Conservation (phyloP, 495 filamentous ascomycete species). For the Penicillium cosmopolitanum region DNA sequence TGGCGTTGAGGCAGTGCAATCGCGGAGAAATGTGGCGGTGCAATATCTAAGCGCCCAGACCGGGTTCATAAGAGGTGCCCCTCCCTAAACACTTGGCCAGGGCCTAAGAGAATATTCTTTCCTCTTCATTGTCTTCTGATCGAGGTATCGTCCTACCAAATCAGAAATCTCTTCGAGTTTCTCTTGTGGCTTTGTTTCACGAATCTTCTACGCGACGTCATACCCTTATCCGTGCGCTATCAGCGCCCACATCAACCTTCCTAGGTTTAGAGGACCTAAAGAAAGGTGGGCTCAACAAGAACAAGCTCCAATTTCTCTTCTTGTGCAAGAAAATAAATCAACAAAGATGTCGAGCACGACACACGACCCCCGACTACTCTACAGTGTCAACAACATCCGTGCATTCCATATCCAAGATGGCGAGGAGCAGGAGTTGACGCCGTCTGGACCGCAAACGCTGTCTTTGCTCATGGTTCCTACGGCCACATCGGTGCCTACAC, state of each 20-base stretch:
- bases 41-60: slow-evolving; percentile 37
- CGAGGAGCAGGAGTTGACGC: slow-evolving; percentile 78
- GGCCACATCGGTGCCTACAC: slow-evolving; percentile 67
- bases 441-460: slow-evolving; percentile 83
- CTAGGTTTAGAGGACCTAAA: background rate
- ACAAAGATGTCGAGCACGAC: slow-evolving; percentile 21
- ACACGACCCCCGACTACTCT: slow-evolving; percentile 78
- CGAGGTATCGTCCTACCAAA: background rate
- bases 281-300: background rate
- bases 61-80: slow-evolving; percentile 24
- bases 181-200: too few relatives aligned
- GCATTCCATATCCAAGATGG: slow-evolving; percentile 90
- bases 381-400: slow-evolving; percentile 79
- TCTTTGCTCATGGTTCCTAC: slow-evolving; percentile 95
- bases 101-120: slow-evolving; percentile 9
- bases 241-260: slow-evolving; percentile 10
- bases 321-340: background rate
- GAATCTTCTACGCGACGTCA: slow-evolving; percentile 16
- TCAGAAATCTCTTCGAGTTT: background rate
- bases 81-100: slow-evolving; percentile 17
- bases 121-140: slow-evolving; percentile 3
- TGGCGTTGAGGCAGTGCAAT: slow-evolving; percentile 28
- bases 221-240: slow-evolving; percentile 24
- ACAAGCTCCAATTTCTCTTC: background rate
- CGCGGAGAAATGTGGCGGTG: slow-evolving; percentile 23